These are phyloP conservation scores for Linnemannia exigua DNA, from an alignment of 192 early-diverging fungal genomes.

Conservation along the genomic window DNA sequence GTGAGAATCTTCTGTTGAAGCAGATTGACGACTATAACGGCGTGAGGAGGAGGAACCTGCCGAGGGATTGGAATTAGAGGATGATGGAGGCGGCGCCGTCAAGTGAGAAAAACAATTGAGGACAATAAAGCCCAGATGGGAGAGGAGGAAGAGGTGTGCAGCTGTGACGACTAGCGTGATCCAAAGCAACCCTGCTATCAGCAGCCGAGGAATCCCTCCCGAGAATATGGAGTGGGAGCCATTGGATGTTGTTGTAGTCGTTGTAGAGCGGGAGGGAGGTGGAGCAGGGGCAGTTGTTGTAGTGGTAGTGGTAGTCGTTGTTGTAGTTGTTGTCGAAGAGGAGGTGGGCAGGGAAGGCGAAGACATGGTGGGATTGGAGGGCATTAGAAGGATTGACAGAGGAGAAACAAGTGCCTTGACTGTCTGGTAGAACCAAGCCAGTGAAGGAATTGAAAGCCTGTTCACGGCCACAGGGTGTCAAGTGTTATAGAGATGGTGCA, in stretches of 20 bases:
- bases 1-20: not conserved
- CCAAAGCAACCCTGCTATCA: slow-evolving; percentile 40
- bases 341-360: not conserved
- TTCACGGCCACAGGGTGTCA: not conserved
- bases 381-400: not conserved
- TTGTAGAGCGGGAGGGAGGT: not conserved
- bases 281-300: not conserved
- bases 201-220: slow-evolving; percentile 37
- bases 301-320: slow-evolving; percentile 14
- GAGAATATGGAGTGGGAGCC: slow-evolving; percentile 21
- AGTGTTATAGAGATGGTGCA: not conserved
- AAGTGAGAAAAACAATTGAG: slow-evolving; percentile 51
- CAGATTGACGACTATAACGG: not conserved
- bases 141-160: slow-evolving; percentile 42
- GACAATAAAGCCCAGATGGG: slow-evolving; percentile 46
- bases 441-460: not conserved
- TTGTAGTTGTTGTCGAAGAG: not conserved
- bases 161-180: slow-evolving; percentile 41
- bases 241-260: slow-evolving; percentile 11
- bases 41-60: slow-evolving; percentile 22
- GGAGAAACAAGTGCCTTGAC: not conserved
- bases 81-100: slow-evolving; percentile 8
- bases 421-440: not conserved
- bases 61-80: slow-evolving; percentile 11
- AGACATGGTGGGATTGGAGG: slow-evolving; percentile 25